phyloP scores from a whole-genome alignment of 129 eudicot species.

The Sambucus nigra region DNA sequence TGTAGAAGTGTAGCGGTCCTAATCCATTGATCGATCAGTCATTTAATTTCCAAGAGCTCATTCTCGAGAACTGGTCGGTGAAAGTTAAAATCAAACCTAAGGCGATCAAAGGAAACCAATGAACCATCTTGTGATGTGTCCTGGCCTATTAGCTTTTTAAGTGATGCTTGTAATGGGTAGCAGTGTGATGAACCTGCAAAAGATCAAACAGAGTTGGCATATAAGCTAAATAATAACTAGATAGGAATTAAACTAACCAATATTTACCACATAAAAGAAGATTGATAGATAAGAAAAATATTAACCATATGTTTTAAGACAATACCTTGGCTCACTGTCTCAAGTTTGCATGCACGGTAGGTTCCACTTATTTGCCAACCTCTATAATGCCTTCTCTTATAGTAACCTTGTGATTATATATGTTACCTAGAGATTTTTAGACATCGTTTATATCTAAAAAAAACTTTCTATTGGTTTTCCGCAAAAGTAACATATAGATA shows the following conservation, averaged over 20 bases:
- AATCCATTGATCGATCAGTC: constrained; percentile 71
- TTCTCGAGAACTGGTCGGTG: constrained; percentile 66
- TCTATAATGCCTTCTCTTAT: constrained; percentile 58
- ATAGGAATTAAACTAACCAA: not conserved
- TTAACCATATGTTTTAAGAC: not conserved
- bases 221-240: not conserved
- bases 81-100: constrained; percentile 93
- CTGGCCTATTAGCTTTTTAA: constrained; percentile 74
- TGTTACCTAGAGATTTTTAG: constrained; percentile 64
- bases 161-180: constrained; percentile 96
- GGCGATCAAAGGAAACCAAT: constrained; percentile 92
- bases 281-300: too few species aligned
- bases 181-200: constrained; percentile 86
- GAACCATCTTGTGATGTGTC: constrained; percentile 99
- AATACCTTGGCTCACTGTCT: constrained; percentile 85
- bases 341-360: constrained; percentile 68
- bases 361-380: constrained; percentile 74
- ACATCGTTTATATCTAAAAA: constrained; percentile 78
- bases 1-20: constrained; percentile 70
- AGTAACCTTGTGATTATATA: constrained; percentile 78
- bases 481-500: constrained; percentile 38
- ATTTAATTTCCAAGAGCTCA: constrained; percentile 68
- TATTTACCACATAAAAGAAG: too few species aligned
- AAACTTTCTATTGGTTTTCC: constrained; percentile 35
- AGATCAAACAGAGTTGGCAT: not conserved